Evolutionary conservation across 345 rosid species (phyloP), one percentile per base, ranked within the genome.

Genomic region (Cardamine chenopodiifolia): DNA sequence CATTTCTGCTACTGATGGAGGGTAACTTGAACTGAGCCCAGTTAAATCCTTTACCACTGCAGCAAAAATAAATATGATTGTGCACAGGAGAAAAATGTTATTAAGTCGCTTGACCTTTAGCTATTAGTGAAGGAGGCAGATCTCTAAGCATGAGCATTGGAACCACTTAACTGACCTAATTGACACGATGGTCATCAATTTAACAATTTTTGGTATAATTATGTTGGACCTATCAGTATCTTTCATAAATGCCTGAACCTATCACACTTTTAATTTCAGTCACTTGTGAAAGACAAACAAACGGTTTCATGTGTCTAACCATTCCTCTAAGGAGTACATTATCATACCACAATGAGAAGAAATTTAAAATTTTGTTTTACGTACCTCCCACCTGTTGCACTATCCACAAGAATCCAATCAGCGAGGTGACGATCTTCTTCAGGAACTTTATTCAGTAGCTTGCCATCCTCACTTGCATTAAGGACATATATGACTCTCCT

Each of bases 361-460:
- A 15, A 26, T 37, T 1, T 39, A 12, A 28, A 19, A 12, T 17
- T 0, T 29, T 19, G 18, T 19, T 63, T 15, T 2, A 29, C 25
- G 48, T 69, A 92, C 97, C 96, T 92, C 75, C 97, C 97, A 77
- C 97, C 97, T 32, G 78, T 85, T 45, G 93, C 96, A 72, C 97
- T 90, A 77, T 92, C 97, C 6, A 86, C 86, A 15, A 90, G 96
- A 82, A 95, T 76, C 97, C 96, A 86, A 68, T 92, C 97, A 56
- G 86, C 88, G 56, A 86, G 73, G 49, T 83, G 80, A 71, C 83
- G 77, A 39, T 89, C 90, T 75, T 85, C 86, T 47, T 85, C 86
- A 11, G 92, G 81, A 79, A 89, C 82, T 75, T 80, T 83, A 82
- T 92, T 90, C 44, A 84, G 26, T 67, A 90, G 93, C 58, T 71